Base-by-base conservation (phyloP, 2,329 filamentous ascomycete genomes). In the Ophiostoma populinum region DNA sequence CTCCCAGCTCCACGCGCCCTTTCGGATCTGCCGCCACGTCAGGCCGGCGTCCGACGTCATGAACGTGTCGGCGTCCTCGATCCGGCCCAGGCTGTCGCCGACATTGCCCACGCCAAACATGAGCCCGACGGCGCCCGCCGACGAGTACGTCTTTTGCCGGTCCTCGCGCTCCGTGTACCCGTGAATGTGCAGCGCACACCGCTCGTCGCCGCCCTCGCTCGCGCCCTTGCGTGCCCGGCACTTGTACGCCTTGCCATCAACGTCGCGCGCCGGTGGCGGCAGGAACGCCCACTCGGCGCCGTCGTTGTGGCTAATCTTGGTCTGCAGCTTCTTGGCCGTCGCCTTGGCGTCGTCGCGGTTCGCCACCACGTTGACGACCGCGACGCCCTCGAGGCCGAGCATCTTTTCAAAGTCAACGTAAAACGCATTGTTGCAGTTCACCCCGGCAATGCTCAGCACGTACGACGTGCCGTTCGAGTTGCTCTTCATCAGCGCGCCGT, bases 391-490 rank as follows among this genome's bases (percentile, higher is more conserved):
- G 11, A 98, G 63, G 3, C 85, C 85, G 32, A 80, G 70, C 63
- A 94, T 83, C 60, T 92, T 94, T 53, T 98, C 90, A 54, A 92
- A 98, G 51, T 98, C 90, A 29, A 93, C 87, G 49, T 76, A 94
- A 28, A 76, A 85, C 2, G 53, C 46, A 10, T 66, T 59, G 50
- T 94, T 75, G 46, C 82, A 71, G 55, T 95, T 94, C 50, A 95
- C 83, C 15, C 71, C 72, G 32, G 70, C 62, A 17, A 90, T 64
- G 54, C 81, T 92, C 43, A 92, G 61, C 10, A 93, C 81, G 49
- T 94, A 98, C 2, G 80, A 90, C 1, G 90, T 98, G 36, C 90
- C 90, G 51, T 98, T 95, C 47, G 85, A 94, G 60, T 98, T 98
- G 51, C 85, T 94, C 69, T 95, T 98, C 56, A 98, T 73, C 46